A percentile compares a stretch with the other conserved stretches of the same genome.
phyloP scores from a whole-genome alignment of 805 yeast genomes.

The Babjeviella inositovora region DNA sequence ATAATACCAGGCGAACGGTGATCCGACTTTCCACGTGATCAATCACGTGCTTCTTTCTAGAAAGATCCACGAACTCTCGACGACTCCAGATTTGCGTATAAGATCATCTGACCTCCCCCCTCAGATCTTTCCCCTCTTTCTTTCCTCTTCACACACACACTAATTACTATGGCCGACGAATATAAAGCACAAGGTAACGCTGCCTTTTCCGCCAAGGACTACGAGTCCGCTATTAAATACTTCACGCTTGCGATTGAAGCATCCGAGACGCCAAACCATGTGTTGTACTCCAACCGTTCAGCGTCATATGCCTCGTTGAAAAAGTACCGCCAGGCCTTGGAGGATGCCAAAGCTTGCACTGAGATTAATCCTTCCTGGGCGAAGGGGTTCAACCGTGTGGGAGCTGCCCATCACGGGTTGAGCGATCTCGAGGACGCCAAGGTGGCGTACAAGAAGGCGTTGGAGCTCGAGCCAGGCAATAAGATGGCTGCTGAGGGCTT shows the following conservation, averaged over 20 bases:
- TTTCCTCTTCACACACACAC: no score
- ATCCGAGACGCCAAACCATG: constrained; percentile 76
- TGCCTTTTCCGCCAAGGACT: constrained; percentile 81
- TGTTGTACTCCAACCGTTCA: constrained; percentile 84
- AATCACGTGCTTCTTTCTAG: no score
- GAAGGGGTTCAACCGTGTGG: constrained; percentile 88
- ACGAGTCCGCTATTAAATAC: constrained; percentile 57
- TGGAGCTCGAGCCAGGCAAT: constrained; percentile 67
- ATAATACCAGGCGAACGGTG: no score
- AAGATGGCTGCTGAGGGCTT: constrained; percentile 81
- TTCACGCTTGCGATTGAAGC: constrained; percentile 83
- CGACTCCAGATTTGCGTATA: no score
- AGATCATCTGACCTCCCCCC: no score
- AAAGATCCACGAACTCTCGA: no score
- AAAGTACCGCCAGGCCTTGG: constrained; percentile 57
- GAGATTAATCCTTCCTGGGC: constrained; percentile 81
- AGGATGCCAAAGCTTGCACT: constrained; percentile 77
- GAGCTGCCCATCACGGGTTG: constrained; percentile 84
- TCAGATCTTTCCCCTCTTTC: no score
- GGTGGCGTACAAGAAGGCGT: constrained; percentile 56
- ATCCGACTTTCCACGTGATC: no score
- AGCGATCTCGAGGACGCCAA: constrained; percentile 68
- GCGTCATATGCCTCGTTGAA: constrained; percentile 76
- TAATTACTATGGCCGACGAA: constrained; percentile 65
- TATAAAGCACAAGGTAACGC: constrained; percentile 88